Evolutionary conservation across 2,329 filamentous ascomycete species (phyloP).

Genomic region (Aspergillus thermomutatus): DNA sequence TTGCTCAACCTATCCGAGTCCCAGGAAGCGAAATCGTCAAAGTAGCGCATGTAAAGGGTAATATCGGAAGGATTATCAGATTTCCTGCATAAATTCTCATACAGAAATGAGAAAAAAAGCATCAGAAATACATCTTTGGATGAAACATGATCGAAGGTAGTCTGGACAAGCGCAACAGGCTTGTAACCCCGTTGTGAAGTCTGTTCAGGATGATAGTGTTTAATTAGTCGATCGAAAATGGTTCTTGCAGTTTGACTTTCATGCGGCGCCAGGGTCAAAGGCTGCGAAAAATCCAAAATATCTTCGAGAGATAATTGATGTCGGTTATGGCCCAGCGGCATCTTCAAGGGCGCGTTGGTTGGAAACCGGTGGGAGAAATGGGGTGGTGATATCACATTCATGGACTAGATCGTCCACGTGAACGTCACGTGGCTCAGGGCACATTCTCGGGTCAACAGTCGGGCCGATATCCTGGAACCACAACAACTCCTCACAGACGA

Average conservation of each 20-base stretch:
- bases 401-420: too few relatives aligned
- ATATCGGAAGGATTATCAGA: slow-evolving; percentile 1
- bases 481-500: too few relatives aligned
- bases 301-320: slow-evolving; percentile 11
- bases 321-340: too few relatives aligned
- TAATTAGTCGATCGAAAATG: not conserved
- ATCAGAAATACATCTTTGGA: slow-evolving; percentile 17
- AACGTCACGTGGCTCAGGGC: too few relatives aligned
- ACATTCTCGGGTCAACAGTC: too few relatives aligned
- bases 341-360: too few relatives aligned
- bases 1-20: too few relatives aligned
- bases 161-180: slow-evolving; percentile 13
- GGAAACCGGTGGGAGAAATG: too few relatives aligned
- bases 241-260: slow-evolving; percentile 7
- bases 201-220: not conserved
- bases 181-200: slow-evolving; percentile 9
- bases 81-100: slow-evolving; percentile 9
- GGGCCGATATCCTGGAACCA: too few relatives aligned
- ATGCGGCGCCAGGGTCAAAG: slow-evolving; percentile 3
- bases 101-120: slow-evolving; percentile 16
- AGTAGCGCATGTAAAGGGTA: slow-evolving; percentile 8
- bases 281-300: slow-evolving; percentile 9
- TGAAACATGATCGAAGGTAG: slow-evolving; percentile 11
- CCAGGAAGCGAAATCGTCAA: slow-evolving; percentile 10
- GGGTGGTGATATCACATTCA: too few relatives aligned